A percentile compares a stretch with the other conserved stretches of the same genome.
Evolutionary conservation across 352 stramenopile genomes (phyloP).

Genomic region (Phytopythium oedochilum): DNA sequence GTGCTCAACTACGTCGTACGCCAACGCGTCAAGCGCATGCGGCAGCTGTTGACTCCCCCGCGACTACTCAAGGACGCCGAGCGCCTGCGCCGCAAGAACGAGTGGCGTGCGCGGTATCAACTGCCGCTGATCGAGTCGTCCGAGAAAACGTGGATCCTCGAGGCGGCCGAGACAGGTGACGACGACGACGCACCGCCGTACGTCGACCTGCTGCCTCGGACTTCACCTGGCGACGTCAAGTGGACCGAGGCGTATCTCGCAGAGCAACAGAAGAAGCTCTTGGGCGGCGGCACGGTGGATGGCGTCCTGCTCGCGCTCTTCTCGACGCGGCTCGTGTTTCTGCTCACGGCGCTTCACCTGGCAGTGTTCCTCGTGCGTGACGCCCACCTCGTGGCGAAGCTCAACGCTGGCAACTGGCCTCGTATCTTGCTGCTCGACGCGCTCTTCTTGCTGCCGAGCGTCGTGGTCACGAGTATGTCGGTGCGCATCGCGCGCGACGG

Average conservation of each 20-base stretch:
- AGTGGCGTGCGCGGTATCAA: conserved; percentile 45
- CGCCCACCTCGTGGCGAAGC: conserved; percentile 8
- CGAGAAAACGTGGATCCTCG: conserved; percentile 46
- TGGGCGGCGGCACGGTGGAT: conserved; percentile 37
- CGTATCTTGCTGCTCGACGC: conserved; percentile 22
- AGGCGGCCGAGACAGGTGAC: conserved; percentile 16
- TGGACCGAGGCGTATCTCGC: conserved; percentile 37
- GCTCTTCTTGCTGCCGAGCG: conserved; percentile 50
- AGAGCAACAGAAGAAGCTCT: conserved; percentile 29
- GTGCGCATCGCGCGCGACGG: conserved; percentile 59
- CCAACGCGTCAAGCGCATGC: conserved; percentile 44
- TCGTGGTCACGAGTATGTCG: conserved; percentile 59
- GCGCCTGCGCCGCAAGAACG: conserved; percentile 42
- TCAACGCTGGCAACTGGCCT: conserved; percentile 7
- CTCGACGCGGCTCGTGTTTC: conserved; percentile 63
- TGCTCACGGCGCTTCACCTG: conserved; percentile 67
- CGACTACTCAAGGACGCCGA: conserved; percentile 53
- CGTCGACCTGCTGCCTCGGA: conserved; percentile 29
- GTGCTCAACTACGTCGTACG: conserved; percentile 45
- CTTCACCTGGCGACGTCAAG: conserved; percentile 14
- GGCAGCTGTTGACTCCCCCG: conserved; percentile 44
- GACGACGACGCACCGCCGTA: conserved; percentile 49
- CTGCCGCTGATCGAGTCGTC: conserved; percentile 24
- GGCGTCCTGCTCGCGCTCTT: conserved; percentile 59
- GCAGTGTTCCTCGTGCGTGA: conserved; percentile 59